Base-by-base conservation (phyloP, 495 filamentous ascomycete species). In the Xylaria cubensis region DNA sequence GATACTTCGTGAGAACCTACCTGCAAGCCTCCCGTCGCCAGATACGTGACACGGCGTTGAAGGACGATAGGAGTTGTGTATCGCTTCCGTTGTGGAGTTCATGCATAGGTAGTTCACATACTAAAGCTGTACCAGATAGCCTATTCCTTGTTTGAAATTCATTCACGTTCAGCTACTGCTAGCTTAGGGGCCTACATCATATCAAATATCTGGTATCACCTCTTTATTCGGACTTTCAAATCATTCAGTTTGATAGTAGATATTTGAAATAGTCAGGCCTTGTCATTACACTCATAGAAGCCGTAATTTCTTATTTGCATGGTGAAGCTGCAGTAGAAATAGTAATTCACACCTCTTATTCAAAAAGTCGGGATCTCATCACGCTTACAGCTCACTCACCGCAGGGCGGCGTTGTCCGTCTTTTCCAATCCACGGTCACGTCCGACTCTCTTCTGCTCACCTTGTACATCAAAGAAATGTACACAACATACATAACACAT, bases 1-100 rank as follows among this genome's bases (percentile, higher is more conserved):
- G 59, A 44, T 24, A 19, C 61, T 44, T 44, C 12, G 36, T 64
- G 39, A 17, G 36, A 44, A 44, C 10, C 26, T 64, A 53, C 44
- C 46, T 24, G 58, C 50, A 67, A 55, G 65, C 32, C 48, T 59
- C 67, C 29, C n/a, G 58, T 55, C 12, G 44, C 58, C 21, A 26
- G 50, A 56, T 56, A 64, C 34, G 69, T 71, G 36, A 58, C 61
- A 71, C 69, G 48, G 21, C 69, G n/a, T 71, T 39, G 41, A 64
- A 46, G 29, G 24, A 56, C 56, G 48, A 56, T 64, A 10, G 32
- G 34, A n/a, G 34, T 55, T 55, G n/a, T 56, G 48, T 67, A 51
- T 34, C 48, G 34, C 50, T 36, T 56, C 48, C 5, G 48, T 42
- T n/a, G 17, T 34, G 48, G 65, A 15, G 50, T 56, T 56, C 32